Evolutionary conservation across 345 rosid species (phyloP).

Genomic region (Ailanthus altissimus): DNA sequence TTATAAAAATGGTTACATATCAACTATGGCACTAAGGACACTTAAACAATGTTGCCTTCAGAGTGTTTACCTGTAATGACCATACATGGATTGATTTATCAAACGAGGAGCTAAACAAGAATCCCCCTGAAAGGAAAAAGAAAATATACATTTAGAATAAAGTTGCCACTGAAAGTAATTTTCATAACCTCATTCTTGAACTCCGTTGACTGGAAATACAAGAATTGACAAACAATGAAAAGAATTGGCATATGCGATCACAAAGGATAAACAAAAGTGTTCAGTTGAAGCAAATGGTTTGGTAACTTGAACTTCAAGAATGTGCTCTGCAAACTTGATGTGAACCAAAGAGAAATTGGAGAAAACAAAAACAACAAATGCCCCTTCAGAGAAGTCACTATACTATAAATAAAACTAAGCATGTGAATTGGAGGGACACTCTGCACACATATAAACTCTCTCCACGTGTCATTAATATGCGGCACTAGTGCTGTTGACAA

Average conservation of each 20-base stretch:
- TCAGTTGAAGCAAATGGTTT: neutral
- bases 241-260: neutral
- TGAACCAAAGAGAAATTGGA: neutral
- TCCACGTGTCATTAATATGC: neutral
- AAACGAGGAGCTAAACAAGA: constrained; percentile 79
- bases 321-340: neutral
- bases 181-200: constrained; percentile 7
- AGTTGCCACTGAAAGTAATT: constrained; percentile 7
- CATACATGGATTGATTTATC: constrained; percentile 79
- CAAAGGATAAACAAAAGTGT: neutral
- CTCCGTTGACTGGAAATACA: neutral
- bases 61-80: constrained; percentile 74
- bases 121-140: constrained; percentile 61
- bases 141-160: constrained; percentile 23
- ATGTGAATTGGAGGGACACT: neutral
- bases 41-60: constrained; percentile 10
- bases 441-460: neutral
- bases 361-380: neutral
- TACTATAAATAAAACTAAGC: neutral
- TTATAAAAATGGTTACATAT: neutral
- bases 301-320: neutral
- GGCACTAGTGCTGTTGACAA: neutral
- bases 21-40: neutral
- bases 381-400: neutral
- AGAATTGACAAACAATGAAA: neutral